phyloP scores from a whole-genome alignment of 106 monocot genomes.

The Vanilla planifolia region DNA sequence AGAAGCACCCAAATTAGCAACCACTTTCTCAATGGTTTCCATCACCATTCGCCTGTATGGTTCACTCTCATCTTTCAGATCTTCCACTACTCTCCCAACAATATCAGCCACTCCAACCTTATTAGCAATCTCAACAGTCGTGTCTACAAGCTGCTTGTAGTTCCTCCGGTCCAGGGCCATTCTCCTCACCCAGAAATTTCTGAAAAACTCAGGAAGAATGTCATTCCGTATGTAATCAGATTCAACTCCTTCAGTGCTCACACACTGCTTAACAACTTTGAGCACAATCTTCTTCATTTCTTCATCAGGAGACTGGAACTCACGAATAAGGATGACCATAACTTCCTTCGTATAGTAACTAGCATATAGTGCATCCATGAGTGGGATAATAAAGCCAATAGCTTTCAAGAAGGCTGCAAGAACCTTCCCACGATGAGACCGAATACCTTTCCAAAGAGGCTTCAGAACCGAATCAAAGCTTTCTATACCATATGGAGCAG shows the following conservation, averaged over 20 bases:
- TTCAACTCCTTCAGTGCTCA: slow-evolving; percentile 95
- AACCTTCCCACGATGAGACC: slow-evolving; percentile 94
- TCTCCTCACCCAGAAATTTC: slow-evolving; percentile 87
- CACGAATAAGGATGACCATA: slow-evolving; percentile 82
- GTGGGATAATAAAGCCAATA: slow-evolving; percentile 96
- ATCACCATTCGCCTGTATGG: slow-evolving; percentile 98
- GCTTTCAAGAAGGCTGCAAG: slow-evolving; percentile 93
- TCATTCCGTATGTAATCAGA: slow-evolving; percentile 83
- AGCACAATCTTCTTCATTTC: slow-evolving; percentile 99
- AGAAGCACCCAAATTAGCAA: slow-evolving; percentile 88
- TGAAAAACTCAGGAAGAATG: slow-evolving; percentile 88
- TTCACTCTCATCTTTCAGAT: slow-evolving; percentile 97
- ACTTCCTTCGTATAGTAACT: slow-evolving; percentile 98
- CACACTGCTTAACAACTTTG: slow-evolving; percentile 98
- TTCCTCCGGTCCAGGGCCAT: slow-evolving; percentile 94
- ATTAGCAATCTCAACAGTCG: slow-evolving; percentile 96
- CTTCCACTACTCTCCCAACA: slow-evolving; percentile 86
- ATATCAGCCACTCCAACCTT: slow-evolving; percentile 98
- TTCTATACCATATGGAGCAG: slow-evolving; percentile 96
- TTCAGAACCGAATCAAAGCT: slow-evolving; percentile 98
- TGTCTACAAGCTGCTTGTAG: slow-evolving; percentile 91
- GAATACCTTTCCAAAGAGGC: slow-evolving; percentile 98
- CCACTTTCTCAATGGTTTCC: slow-evolving; percentile 98
- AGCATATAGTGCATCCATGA: slow-evolving; percentile 97
- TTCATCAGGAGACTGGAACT: slow-evolving; percentile 96